These are phyloP conservation scores for Stemphylium beticola DNA, from an alignment of 2,329 filamentous ascomycete species.

Conservation along the genomic window DNA sequence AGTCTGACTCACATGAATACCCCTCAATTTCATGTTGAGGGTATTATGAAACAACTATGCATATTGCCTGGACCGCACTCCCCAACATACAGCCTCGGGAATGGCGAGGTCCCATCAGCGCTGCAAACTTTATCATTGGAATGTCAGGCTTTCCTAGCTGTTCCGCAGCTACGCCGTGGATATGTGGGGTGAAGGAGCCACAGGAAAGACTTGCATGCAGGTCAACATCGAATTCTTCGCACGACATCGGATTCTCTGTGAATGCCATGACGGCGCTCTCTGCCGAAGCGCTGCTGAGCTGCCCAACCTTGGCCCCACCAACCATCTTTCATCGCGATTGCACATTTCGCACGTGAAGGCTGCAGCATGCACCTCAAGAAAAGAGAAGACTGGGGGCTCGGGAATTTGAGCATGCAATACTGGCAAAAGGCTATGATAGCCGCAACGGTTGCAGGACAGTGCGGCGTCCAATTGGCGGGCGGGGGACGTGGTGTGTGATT, in stretches of 20 bases:
- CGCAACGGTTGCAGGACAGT: not conserved
- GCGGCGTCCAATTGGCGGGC: not conserved
- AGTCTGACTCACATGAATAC: too few species aligned
- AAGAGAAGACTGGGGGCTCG: not conserved
- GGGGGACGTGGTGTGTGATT: conserved; percentile 2
- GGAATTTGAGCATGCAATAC: not conserved
- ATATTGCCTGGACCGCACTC: too few species aligned
- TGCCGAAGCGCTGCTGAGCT: conserved; percentile 1
- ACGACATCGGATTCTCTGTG: conserved; percentile 13
- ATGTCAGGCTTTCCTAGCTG: not conserved
- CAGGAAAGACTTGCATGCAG: not conserved
- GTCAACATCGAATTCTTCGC: conserved; percentile 14
- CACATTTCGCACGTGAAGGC: not conserved
- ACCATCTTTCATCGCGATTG: not conserved
- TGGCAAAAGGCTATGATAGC: not conserved
- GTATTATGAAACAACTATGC: too few species aligned
- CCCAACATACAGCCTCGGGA: not conserved
- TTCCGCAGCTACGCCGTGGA: not conserved
- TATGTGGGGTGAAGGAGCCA: conserved; percentile 2
- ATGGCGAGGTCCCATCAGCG: not conserved
- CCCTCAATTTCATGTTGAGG: too few species aligned
- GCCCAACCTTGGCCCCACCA: conserved; percentile 2
- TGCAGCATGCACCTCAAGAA: not conserved
- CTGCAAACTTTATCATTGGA: not conserved
- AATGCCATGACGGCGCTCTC: conserved; percentile 13